Evolutionary conservation across 768 basidiomycete genomes (phyloP).

Genomic region (Suillus placidus): DNA sequence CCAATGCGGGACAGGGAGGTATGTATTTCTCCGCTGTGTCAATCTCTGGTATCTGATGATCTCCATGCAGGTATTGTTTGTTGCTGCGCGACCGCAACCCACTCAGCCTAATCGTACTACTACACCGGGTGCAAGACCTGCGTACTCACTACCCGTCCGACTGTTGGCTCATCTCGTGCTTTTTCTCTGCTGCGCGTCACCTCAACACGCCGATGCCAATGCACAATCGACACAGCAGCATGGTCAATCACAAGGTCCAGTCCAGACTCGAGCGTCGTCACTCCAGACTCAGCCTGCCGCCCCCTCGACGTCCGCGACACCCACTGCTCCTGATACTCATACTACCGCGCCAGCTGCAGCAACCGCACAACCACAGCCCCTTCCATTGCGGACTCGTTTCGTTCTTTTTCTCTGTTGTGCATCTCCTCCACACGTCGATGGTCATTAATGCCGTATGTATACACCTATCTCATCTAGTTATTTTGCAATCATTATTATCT

Average conservation of each 20-base stretch:
- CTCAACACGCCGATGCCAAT: too few relatives aligned
- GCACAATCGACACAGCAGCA: too few relatives aligned
- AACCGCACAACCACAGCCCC: neutral
- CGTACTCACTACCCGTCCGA: too few relatives aligned
- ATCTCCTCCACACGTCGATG: neutral
- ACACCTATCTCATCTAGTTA: too few relatives aligned
- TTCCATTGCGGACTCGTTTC: neutral
- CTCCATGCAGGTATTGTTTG: neutral
- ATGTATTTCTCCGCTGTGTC: neutral
- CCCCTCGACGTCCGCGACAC: neutral
- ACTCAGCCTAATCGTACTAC: too few relatives aligned
- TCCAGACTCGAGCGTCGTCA: too few relatives aligned
- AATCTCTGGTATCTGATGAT: neutral
- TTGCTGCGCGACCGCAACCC: neutral
- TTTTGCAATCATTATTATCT: too few relatives aligned
- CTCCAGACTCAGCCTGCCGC: neutral
- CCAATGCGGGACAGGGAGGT: neutral
- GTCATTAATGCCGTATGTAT: neutral
- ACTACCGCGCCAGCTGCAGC: too few relatives aligned
- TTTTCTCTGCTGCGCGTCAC: too few relatives aligned
- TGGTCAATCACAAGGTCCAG: too few relatives aligned
- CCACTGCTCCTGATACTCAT: neutral
- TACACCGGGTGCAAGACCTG: too few relatives aligned
- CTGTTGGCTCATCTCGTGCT: too few relatives aligned
- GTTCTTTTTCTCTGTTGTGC: neutral